These are phyloP conservation scores for Prunus mira DNA, from an alignment of 306 rosid species.

Conservation along the genomic window DNA sequence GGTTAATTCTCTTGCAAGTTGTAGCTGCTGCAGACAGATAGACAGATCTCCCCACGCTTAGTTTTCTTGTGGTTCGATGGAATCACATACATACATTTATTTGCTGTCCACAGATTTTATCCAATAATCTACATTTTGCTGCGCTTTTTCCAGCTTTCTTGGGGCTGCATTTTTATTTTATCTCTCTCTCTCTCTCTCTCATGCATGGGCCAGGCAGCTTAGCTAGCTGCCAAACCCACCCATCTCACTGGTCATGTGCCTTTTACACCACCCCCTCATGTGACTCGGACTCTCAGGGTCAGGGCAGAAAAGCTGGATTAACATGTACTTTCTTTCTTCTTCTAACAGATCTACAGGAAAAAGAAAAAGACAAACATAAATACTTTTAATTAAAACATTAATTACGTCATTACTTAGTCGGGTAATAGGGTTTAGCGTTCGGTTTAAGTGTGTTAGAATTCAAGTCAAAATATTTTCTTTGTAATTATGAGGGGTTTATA, in stretches of 20 bases:
- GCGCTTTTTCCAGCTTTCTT: slow-evolving; percentile 45
- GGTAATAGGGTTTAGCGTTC: not conserved
- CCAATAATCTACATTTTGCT: slow-evolving; percentile 5
- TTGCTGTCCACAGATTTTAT: not conserved
- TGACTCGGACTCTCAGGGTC: not conserved
- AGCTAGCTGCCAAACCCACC: slow-evolving; percentile 18
- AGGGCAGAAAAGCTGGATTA: not conserved
- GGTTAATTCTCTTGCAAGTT: not conserved
- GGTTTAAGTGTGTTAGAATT: no score
- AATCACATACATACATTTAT: not conserved
- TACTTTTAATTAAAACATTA: not conserved
- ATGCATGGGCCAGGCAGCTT: slow-evolving; percentile 20
- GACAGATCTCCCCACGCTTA: not conserved
- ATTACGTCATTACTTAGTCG: not conserved
- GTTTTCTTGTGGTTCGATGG: not conserved
- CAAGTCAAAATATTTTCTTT: no score
- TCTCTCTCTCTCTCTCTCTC: not conserved
- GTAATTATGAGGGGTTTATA: no score
- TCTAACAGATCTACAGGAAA: not conserved
- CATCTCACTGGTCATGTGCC: slow-evolving; percentile 25
- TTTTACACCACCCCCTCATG: not conserved
- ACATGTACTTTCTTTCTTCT: not conserved
- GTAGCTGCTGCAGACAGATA: not conserved
- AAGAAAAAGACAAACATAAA: not conserved
- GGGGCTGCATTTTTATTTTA: slow-evolving; percentile 18